Conservation (phyloP, 2,329 filamentous ascomycete genomes). For the Mycosphaerella sp. region DNA sequence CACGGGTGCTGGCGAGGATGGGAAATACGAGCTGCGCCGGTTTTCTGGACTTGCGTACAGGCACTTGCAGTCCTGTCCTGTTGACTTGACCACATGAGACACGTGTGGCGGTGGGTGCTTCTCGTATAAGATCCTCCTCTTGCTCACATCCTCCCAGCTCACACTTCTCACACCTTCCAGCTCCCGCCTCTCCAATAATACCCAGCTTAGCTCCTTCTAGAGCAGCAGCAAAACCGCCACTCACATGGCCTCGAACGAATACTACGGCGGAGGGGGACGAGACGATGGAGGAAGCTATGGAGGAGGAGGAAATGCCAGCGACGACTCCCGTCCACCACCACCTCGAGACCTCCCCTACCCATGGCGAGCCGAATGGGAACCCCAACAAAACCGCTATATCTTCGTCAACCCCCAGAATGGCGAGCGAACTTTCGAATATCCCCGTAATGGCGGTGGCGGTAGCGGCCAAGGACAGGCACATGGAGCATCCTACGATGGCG, state of each 20-base stretch:
- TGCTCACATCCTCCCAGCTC: not conserved
- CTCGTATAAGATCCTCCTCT: not conserved
- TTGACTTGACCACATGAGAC: not conserved
- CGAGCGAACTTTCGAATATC: constrained; percentile 39
- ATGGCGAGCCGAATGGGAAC: constrained; percentile 44
- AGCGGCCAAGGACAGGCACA: constrained; percentile 2
- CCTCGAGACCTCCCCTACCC: constrained; percentile 37
- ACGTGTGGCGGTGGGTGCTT: not conserved
- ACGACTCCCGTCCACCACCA: constrained; percentile 14
- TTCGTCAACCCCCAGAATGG: constrained; percentile 46
- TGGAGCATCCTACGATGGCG: constrained; percentile 19
- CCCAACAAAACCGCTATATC: constrained; percentile 38
- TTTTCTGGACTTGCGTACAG: not conserved
- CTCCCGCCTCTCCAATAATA: not conserved
- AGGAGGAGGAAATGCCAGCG: not conserved
- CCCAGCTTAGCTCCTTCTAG: not conserved
- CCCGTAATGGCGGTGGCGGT: constrained; percentile 24
- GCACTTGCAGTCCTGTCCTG: too few relatives aligned
- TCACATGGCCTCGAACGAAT: constrained; percentile 3
- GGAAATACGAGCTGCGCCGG: not conserved
- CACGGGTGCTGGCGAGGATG: not conserved
- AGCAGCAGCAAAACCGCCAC: too few relatives aligned
- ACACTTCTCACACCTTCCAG: not conserved
- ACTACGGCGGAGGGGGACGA: constrained; percentile 9
- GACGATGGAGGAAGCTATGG: constrained; percentile 3